These are phyloP conservation scores for Barbatosphaeria neglecta DNA, from an alignment of 495 filamentous ascomycete genomes.

Conservation along the genomic window DNA sequence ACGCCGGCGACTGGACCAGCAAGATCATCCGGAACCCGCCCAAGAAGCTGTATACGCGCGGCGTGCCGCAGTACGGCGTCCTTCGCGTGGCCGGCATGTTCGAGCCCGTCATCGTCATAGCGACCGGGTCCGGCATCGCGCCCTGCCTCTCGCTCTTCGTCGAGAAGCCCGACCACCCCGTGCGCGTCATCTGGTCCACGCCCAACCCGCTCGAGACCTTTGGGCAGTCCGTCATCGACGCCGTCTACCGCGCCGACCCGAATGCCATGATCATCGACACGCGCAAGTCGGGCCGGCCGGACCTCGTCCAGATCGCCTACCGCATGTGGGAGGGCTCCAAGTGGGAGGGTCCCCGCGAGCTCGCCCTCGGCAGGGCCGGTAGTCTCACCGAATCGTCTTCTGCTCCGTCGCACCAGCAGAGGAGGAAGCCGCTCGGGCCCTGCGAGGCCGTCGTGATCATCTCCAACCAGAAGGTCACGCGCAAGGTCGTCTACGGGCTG, in stretches of 20 bases:
- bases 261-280: slow-evolving; percentile 41
- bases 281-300: slow-evolving; percentile 27
- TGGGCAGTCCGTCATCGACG: slow-evolving; percentile 28
- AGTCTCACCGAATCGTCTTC: slow-evolving; percentile 7
- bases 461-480: slow-evolving; percentile 60
- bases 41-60: slow-evolving; percentile 43
- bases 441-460: slow-evolving; percentile 68
- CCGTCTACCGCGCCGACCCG: slow-evolving; percentile 32
- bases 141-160: slow-evolving; percentile 46
- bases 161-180: slow-evolving; percentile 22
- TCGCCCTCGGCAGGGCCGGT: slow-evolving; percentile 47
- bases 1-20: slow-evolving; percentile 77
- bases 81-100: slow-evolving; percentile 64
- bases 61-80: slow-evolving; percentile 51
- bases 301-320: slow-evolving; percentile 47
- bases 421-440: slow-evolving; percentile 39
- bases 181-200: slow-evolving; percentile 41
- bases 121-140: slow-evolving; percentile 75
- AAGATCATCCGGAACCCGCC: slow-evolving; percentile 50
- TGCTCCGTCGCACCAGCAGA: slow-evolving; percentile 33
- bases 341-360: slow-evolving; percentile 49
- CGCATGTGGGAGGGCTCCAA: slow-evolving; percentile 39
- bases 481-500: slow-evolving; percentile 61
- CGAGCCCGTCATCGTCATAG: slow-evolving; percentile 57
- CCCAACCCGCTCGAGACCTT: slow-evolving; percentile 31